These are phyloP conservation scores for Suillus americanus DNA, from an alignment of 768 basidiomycete genomes.

Conservation along the genomic window DNA sequence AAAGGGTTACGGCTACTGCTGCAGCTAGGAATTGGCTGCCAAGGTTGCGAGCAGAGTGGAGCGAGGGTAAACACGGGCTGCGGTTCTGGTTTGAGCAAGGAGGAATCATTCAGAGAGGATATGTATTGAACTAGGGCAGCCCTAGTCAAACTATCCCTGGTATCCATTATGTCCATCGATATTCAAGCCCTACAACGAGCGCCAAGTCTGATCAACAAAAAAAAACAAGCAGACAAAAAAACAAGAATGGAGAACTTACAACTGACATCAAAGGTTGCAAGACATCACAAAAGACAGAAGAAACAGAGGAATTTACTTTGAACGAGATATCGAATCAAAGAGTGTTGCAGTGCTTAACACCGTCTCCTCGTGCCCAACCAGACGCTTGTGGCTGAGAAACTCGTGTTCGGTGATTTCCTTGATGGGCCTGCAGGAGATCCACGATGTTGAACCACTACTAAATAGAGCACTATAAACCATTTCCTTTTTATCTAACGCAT, in stretches of 20 bases:
- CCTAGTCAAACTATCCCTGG: conserved; percentile 31
- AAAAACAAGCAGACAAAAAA: conserved; percentile 2
- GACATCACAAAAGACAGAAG: conserved; percentile 21
- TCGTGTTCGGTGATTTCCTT: conserved; percentile 29
- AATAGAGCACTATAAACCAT: conserved; percentile 14
- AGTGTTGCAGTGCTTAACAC: conserved; percentile 10
- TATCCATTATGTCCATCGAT: conserved; percentile 31
- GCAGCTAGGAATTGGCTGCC: conserved; percentile 20
- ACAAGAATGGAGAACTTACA: conserved; percentile 12
- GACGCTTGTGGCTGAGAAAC: conserved; percentile 34
- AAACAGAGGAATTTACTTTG: conserved; percentile 8
- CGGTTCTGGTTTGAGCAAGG: conserved; percentile 13
- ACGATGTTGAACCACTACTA: conserved; percentile 5
- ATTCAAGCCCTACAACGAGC: conserved; percentile 30
- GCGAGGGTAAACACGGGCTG: conserved; percentile 20
- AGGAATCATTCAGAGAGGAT: conserved; percentile 8
- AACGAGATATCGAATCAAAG: conserved; percentile 2
- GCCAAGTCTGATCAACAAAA: conserved; percentile 1
- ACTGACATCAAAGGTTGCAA: conserved; percentile 23
- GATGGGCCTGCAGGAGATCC: conserved; percentile 12
- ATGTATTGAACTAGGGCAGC: conserved; percentile 25
- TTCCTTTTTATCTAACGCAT: conserved; percentile 5
- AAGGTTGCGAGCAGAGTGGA: conserved; percentile 13
- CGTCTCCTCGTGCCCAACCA: conserved; percentile 28
- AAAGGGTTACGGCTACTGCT: conserved; percentile 23